Conservation (phyloP, 169 alveolate genomes). For the Plasmodium berghei region DNA sequence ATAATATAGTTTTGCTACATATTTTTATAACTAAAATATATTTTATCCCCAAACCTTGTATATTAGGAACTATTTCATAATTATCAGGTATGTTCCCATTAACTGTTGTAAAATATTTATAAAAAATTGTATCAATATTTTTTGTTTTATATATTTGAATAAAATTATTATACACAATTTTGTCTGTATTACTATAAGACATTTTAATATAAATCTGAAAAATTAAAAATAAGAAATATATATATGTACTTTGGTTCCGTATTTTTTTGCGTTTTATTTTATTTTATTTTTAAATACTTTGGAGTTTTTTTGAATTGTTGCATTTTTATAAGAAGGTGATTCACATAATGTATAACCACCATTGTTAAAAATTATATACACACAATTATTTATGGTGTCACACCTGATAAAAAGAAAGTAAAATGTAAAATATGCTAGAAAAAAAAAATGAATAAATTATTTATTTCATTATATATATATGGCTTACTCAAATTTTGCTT, state of each 20-base stretch:
- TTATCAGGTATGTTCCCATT: constrained; percentile 49
- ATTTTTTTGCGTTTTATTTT: constrained; percentile 1
- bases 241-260: neutral
- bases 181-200: constrained; percentile 49
- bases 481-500: constrained; percentile 68
- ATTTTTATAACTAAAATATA: constrained; percentile 3
- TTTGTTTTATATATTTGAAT: too few relatives aligned
- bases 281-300: constrained; percentile 24
- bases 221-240: constrained; percentile 7
- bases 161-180: too few relatives aligned
- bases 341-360: constrained; percentile 70
- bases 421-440: neutral
- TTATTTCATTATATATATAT: constrained; percentile 1
- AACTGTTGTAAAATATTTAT: constrained; percentile 28
- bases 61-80: constrained; percentile 63
- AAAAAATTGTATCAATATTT: neutral
- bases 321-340: constrained; percentile 63
- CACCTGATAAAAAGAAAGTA: constrained; percentile 34
- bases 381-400: constrained; percentile 63
- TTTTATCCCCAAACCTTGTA: constrained; percentile 60
- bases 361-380: constrained; percentile 47
- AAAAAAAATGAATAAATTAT: constrained; percentile 7
- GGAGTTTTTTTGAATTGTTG: constrained; percentile 41
- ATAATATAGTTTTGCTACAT: neutral
- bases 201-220: constrained; percentile 72